Evolutionary conservation across 306 rosid species (phyloP).

Genomic region (Lithocarpus polystachyus): DNA sequence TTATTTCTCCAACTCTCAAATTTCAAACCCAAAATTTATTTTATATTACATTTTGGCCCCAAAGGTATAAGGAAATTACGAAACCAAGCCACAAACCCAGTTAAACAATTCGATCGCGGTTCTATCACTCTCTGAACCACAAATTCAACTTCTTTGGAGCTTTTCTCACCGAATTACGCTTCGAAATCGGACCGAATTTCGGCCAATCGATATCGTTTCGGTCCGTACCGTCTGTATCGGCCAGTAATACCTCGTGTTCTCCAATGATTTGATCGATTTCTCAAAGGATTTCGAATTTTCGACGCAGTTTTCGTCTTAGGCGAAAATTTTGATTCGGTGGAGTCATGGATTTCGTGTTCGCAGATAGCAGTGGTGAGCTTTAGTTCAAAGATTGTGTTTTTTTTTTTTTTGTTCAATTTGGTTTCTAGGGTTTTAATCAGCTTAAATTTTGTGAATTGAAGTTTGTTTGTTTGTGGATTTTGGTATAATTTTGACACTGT

Average conservation of each 20-base stretch:
- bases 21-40: background rate
- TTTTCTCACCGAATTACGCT: conserved; percentile 1
- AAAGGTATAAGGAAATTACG: conserved; percentile 17
- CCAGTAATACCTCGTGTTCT: conserved; percentile 4
- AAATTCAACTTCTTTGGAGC: conserved; percentile 25
- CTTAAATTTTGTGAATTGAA: background rate
- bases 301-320: conserved; percentile 21
- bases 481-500: background rate
- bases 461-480: background rate
- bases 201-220: conserved; percentile 6
- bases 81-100: conserved; percentile 1
- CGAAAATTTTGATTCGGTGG: conserved; percentile 13
- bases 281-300: conserved; percentile 10
- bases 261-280: conserved; percentile 21
- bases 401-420: background rate
- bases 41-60: conserved; percentile 15
- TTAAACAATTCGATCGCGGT: conserved; percentile 37
- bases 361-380: conserved; percentile 82
- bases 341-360: conserved; percentile 62
- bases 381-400: conserved; percentile 4
- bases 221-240: conserved; percentile 1
- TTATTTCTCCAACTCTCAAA: background rate
- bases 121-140: conserved; percentile 2
- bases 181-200: background rate
- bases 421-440: conserved; percentile 12